Base-by-base conservation (phyloP, 306 rosid species). In the Sophora flavescens region DNA sequence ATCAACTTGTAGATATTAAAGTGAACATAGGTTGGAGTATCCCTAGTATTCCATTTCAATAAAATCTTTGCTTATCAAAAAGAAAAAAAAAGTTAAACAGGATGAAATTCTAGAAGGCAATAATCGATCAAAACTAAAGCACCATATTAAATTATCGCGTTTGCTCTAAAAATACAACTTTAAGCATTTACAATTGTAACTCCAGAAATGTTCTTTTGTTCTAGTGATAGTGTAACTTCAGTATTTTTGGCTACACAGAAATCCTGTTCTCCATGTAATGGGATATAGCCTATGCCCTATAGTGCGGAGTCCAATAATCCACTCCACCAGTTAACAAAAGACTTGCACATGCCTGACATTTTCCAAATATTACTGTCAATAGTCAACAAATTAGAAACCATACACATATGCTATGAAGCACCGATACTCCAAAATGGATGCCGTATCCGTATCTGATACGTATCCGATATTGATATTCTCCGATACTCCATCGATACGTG, bases 351-450 rank as follows among this genome's bases (percentile, higher is more conserved):
- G 28, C 51, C 41, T 57, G 65, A 54, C 15, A 54, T 41, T 63
- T 44, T 64, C 35, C 48, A 53, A 66, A 63, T 30, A 51, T 42
- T 63, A n/a, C n/a, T n/a, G n/a, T n/a, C n/a, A n/a, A n/a, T n/a
- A n/a, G n/a, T n/a, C n/a, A n/a, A n/a, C n/a, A n/a, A n/a, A n/a
- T n/a, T n/a, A n/a, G n/a, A n/a, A n/a, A n/a, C n/a, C n/a, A n/a
- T n/a, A n/a, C n/a, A n/a, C n/a, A n/a, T n/a, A n/a, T n/a, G n/a
- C n/a, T n/a, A n/a, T n/a, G n/a, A n/a, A n/a, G n/a, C n/a, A n/a
- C n/a, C n/a, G n/a, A n/a, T n/a, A n/a, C n/a, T n/a, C n/a, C n/a
- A n/a, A n/a, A n/a, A n/a, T n/a, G n/a, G n/a, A n/a, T n/a, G n/a
- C n/a, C n/a, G n/a, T n/a, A n/a, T n/a, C n/a, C n/a, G n/a, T n/a